These are phyloP conservation scores for Ogataea hybrid DNA, from an alignment of 1,139 yeast species.

Conservation along the genomic window DNA sequence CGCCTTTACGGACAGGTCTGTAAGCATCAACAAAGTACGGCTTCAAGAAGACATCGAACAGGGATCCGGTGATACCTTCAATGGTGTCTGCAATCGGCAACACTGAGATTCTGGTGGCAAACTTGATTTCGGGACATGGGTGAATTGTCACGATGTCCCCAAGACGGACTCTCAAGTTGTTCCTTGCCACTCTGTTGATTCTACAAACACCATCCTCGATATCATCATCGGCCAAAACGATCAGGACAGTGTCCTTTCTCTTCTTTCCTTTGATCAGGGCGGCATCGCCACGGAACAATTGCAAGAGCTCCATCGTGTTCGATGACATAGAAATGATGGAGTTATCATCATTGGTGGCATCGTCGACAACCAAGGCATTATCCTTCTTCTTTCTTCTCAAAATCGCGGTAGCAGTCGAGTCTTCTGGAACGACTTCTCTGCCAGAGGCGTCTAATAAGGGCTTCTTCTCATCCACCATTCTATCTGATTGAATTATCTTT, in stretches of 20 bases:
- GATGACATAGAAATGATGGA: slow-evolving; percentile 94
- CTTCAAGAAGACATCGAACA: slow-evolving; percentile 92
- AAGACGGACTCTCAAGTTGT: slow-evolving; percentile 88
- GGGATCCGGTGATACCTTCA: slow-evolving; percentile 97
- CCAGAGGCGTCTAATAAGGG: slow-evolving; percentile 36
- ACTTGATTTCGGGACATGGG: slow-evolving; percentile 97
- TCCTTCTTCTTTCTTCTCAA: slow-evolving; percentile 97
- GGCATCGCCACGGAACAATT: slow-evolving; percentile 96
- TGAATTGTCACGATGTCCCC: slow-evolving; percentile 91
- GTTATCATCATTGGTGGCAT: slow-evolving; percentile 96
- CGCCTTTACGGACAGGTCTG: slow-evolving; percentile 98
- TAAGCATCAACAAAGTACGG: slow-evolving; percentile 99
- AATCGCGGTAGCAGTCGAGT: slow-evolving; percentile 95
- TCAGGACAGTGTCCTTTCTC: slow-evolving; percentile 96
- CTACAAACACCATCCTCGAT: slow-evolving; percentile 95
- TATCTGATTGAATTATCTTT: slow-evolving; percentile 6
- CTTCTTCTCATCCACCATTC: slow-evolving; percentile 31
- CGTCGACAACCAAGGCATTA: slow-evolving; percentile 90
- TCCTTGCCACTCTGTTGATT: slow-evolving; percentile 92
- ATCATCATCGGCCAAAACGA: slow-evolving; percentile 95
- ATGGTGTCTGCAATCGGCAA: slow-evolving; percentile 97
- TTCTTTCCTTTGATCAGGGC: slow-evolving; percentile 97
- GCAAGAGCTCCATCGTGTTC: slow-evolving; percentile 91
- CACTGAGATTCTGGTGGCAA: slow-evolving; percentile 90
- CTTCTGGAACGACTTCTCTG: slow-evolving; percentile 39